Evolutionary conservation across 2,329 filamentous ascomycete genomes (phyloP).

Genomic region (Helicocarpus griseus): DNA sequence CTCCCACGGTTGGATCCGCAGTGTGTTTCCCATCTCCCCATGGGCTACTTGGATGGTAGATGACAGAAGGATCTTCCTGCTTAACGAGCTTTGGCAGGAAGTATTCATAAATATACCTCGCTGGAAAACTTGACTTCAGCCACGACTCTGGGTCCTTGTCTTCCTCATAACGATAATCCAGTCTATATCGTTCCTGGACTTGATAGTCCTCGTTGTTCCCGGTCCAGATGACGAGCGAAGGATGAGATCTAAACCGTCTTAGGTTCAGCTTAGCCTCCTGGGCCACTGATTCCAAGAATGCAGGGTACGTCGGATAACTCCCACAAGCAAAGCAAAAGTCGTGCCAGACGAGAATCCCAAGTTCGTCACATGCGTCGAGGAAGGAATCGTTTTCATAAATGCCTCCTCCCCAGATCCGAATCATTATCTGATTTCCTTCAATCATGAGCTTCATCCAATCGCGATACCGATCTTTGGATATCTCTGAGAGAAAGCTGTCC

Average conservation of each 20-base stretch:
- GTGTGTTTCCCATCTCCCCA: conserved; percentile 75
- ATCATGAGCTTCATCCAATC: conserved; percentile 54
- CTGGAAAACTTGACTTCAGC: conserved; percentile 80
- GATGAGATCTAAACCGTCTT: conserved; percentile 67
- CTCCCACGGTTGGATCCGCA: conserved; percentile 68
- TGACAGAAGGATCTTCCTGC: conserved; percentile 55
- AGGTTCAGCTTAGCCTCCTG: conserved; percentile 57
- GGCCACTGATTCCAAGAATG: conserved; percentile 54
- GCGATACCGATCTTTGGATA: conserved; percentile 45
- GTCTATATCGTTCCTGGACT: conserved; percentile 59
- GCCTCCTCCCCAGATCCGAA: conserved; percentile 60
- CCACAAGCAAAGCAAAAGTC: conserved; percentile 77
- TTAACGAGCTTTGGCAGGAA: conserved; percentile 64
- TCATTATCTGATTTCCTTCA: conserved; percentile 54
- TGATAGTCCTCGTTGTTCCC: conserved; percentile 96
- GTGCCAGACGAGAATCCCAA: conserved; percentile 74
- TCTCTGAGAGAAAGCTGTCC: conserved; percentile 49
- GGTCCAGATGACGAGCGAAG: conserved; percentile 75
- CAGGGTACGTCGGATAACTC: conserved; percentile 59
- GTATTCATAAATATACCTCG: conserved; percentile 89
- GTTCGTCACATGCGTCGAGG: conserved; percentile 65
- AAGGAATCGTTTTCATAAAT: conserved; percentile 67
- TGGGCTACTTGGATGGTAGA: conserved; percentile 72
- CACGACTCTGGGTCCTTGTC: conserved; percentile 74
- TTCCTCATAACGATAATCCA: conserved; percentile 69